phyloP scores from a whole-genome alignment of 805 yeast species.

The Cyberlindnera saturnus region DNA sequence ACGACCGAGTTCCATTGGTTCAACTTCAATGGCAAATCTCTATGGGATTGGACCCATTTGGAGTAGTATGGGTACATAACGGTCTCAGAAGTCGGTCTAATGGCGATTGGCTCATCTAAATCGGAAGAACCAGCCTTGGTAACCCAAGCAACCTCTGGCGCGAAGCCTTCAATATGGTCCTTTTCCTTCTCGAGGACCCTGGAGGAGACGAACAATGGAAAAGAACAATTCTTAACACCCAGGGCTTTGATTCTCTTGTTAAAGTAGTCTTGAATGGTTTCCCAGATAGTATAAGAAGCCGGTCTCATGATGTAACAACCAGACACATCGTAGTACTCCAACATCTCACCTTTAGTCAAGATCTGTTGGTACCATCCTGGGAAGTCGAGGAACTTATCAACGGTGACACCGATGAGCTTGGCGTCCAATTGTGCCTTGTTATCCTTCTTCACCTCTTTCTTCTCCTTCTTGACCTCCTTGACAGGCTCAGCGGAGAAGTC shows the following conservation, averaged over 20 bases:
- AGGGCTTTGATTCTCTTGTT: slow-evolving; percentile 72
- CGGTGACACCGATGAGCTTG: slow-evolving; percentile 92
- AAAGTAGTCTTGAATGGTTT: slow-evolving; percentile 83
- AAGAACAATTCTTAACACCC: slow-evolving; percentile 93
- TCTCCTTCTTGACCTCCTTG: slow-evolving; percentile 24
- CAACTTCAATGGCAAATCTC: slow-evolving; percentile 92
- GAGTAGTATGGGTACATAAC: slow-evolving; percentile 99
- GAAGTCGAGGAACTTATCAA: slow-evolving; percentile 86
- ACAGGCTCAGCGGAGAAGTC: slow-evolving; percentile 44
- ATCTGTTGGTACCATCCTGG: slow-evolving; percentile 98
- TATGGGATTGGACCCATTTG: slow-evolving; percentile 97
- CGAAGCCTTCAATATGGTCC: slow-evolving; percentile 98
- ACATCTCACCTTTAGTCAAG: slow-evolving; percentile 94
- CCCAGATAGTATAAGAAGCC: slow-evolving; percentile 92
- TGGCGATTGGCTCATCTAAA: slow-evolving; percentile 96
- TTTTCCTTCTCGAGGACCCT: slow-evolving; percentile 94
- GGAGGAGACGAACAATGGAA: slow-evolving; percentile 97
- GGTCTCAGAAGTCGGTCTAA: slow-evolving; percentile 98
- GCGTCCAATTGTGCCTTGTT: slow-evolving; percentile 63
- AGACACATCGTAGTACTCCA: slow-evolving; percentile 96
- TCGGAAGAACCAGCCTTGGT: slow-evolving; percentile 93
- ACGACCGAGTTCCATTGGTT: slow-evolving; percentile 99
- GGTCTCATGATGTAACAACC: slow-evolving; percentile 99
- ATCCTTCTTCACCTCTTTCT: slow-evolving; percentile 21
- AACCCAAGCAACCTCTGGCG: slow-evolving; percentile 99